A percentile compares a stretch with the other conserved stretches of the same genome.
These are phyloP conservation scores for Fomitopsis pulvina DNA, from an alignment of 768 basidiomycete species.

Conservation along the genomic window DNA sequence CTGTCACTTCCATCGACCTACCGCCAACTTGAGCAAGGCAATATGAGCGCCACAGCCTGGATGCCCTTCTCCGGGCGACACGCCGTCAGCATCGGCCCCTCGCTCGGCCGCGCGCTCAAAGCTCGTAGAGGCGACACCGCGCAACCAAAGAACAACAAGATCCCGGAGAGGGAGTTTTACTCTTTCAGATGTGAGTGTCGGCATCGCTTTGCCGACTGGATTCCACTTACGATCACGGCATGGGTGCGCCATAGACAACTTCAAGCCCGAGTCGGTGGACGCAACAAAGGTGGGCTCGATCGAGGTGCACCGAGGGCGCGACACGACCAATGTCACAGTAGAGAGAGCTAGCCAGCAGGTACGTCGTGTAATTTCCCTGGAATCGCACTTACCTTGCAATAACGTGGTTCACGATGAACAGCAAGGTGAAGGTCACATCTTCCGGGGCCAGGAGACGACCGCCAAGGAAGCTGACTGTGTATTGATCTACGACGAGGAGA, in stretches of 20 bases:
- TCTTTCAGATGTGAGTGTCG: conserved; percentile 61
- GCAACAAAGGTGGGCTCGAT: conserved; percentile 56
- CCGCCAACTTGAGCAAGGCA: too few relatives aligned
- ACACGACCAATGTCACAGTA: conserved; percentile 45
- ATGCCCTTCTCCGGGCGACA: conserved; percentile 55
- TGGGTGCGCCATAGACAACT: conserved; percentile 50
- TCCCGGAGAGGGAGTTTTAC: conserved; percentile 66
- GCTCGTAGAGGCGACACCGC: conserved; percentile 50
- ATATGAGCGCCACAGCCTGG: conserved; percentile 41
- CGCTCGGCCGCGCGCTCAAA: conserved; percentile 60
- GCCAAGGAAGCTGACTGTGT: conserved; percentile 72
- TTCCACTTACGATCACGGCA: background rate
- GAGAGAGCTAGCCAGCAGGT: conserved; percentile 68
- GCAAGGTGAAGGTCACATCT: conserved; percentile 49
- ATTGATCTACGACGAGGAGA: conserved; percentile 73
- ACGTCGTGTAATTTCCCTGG: conserved; percentile 12
- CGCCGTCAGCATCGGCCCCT: conserved; percentile 52
- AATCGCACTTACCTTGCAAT: background rate
- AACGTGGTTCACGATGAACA: conserved; percentile 18
- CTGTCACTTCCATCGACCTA: too few relatives aligned
- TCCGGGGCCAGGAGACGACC: conserved; percentile 48
- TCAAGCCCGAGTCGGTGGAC: conserved; percentile 71
- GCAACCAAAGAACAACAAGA: conserved; percentile 33
- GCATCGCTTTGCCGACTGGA: background rate
- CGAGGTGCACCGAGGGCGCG: conserved; percentile 49